Evolutionary conservation across 2,329 filamentous ascomycete species (phyloP).

Genomic region (Scopulariopsis brevicaulis): DNA sequence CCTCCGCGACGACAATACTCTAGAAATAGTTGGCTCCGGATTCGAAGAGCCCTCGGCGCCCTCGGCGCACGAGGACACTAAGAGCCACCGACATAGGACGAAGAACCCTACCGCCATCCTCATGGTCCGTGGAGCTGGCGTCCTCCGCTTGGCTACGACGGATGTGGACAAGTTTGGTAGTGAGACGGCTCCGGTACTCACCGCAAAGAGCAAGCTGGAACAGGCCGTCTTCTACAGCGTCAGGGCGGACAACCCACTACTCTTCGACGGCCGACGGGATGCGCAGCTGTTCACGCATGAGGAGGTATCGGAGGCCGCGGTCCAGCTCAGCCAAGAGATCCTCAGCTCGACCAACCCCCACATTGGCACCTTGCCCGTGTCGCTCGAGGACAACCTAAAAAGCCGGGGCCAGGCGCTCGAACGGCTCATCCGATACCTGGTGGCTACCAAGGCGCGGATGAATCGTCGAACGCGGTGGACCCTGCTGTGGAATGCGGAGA

Average conservation of each 20-base stretch:
- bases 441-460: constrained; percentile 52
- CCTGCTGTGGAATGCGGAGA: constrained; percentile 83
- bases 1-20: constrained; percentile 53
- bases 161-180: constrained; percentile 50
- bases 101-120: constrained; percentile 54
- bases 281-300: constrained; percentile 49
- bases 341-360: constrained; percentile 65
- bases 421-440: constrained; percentile 62
- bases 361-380: constrained; percentile 61
- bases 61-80: constrained; percentile 29
- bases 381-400: constrained; percentile 70
- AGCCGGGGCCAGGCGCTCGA: constrained; percentile 62
- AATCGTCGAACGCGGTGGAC: constrained; percentile 63
- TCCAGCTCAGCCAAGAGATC: constrained; percentile 71
- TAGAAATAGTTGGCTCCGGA: constrained; percentile 54
- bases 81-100: constrained; percentile 35
- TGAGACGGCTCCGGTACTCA: constrained; percentile 50
- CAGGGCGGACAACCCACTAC: constrained; percentile 74
- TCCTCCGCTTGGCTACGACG: constrained; percentile 46
- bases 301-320: constrained; percentile 66
- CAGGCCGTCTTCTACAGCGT: constrained; percentile 90
- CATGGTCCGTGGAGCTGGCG: constrained; percentile 50
- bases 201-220: constrained; percentile 80
- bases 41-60: constrained; percentile 42
- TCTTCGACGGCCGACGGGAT: constrained; percentile 60